Conservation (phyloP, 768 basidiomycete species). For the Hirschioporus abietinus region DNA sequence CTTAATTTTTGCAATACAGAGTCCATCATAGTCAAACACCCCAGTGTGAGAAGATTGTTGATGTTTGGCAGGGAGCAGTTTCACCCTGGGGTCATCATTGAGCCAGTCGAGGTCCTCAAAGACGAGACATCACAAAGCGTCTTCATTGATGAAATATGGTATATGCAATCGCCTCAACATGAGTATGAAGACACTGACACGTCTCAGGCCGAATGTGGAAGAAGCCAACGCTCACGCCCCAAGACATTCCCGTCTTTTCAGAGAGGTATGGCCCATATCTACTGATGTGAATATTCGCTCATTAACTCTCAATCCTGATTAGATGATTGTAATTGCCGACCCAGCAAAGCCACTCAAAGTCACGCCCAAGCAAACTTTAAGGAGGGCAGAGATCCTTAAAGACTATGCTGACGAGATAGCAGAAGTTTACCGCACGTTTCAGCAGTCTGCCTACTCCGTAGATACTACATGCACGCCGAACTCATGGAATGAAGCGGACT, state of each 20-base stretch:
- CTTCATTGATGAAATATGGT: constrained; percentile 5
- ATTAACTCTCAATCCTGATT: not conserved
- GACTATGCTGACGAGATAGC: constrained; percentile 15
- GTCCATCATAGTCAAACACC: constrained; percentile 12
- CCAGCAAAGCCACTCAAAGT: constrained; percentile 5
- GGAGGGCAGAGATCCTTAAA: not conserved
- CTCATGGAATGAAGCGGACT: constrained; percentile 19
- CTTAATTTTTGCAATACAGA: constrained; percentile 10
- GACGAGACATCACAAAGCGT: not conserved
- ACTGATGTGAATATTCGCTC: not conserved
- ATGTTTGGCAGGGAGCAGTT: constrained; percentile 16
- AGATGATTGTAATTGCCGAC: constrained; percentile 12
- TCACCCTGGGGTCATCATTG: constrained; percentile 17
- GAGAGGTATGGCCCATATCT: constrained; percentile 2
- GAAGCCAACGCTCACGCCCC: constrained; percentile 10
- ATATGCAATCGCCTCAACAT: no score
- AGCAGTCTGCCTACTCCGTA: not conserved
- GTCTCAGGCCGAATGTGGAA: constrained; percentile 4
- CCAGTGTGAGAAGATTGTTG: constrained; percentile 10
- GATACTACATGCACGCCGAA: not conserved
- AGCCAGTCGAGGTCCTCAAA: constrained; percentile 20
- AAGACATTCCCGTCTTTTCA: constrained; percentile 12
- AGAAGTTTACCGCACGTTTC: constrained; percentile 19
- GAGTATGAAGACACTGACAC: not conserved
- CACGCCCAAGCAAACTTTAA: constrained; percentile 2